Percentiles rank a stretch among this genome's conserved stretches.
These are phyloP conservation scores for Apiospora aurea DNA, from an alignment of 2,329 filamentous ascomycete genomes.

Conservation along the genomic window DNA sequence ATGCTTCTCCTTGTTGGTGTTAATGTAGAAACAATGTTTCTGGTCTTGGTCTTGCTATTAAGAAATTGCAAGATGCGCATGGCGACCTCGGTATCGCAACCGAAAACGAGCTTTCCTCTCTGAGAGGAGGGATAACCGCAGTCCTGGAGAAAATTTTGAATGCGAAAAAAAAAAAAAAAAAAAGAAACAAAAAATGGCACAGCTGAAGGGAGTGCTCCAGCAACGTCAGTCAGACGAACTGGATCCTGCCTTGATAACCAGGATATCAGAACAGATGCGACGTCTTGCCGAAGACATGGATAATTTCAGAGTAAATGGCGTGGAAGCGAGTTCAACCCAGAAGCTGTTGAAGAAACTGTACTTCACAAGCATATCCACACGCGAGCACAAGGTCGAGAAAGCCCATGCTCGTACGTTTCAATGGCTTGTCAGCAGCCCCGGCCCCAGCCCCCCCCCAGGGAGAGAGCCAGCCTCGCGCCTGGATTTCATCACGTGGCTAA, in stretches of 20 bases:
- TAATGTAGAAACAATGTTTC: no score
- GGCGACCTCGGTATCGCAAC: neutral
- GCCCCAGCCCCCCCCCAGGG: no score
- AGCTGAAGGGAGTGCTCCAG: neutral
- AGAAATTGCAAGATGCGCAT: no score
- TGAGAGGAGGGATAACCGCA: no score
- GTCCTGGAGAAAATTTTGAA: no score
- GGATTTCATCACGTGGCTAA: constrained; percentile 22
- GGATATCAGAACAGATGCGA: neutral
- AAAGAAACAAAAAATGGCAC: no score
- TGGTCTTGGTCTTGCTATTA: no score
- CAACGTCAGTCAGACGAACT: neutral
- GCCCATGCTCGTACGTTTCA: neutral
- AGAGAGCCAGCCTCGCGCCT: no score
- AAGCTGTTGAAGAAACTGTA: neutral
- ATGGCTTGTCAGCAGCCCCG: no score
- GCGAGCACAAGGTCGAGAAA: neutral
- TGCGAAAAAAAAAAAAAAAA: no score
- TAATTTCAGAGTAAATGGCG: neutral
- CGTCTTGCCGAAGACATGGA: neutral
- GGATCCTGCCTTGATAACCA: neutral
- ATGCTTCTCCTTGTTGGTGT: no score
- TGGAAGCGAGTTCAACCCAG: neutral
- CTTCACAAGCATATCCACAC: neutral
- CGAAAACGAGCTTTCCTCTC: neutral